Evolutionary conservation across 768 basidiomycete species (phyloP).

Genomic region (Hericium rajendrae): DNA sequence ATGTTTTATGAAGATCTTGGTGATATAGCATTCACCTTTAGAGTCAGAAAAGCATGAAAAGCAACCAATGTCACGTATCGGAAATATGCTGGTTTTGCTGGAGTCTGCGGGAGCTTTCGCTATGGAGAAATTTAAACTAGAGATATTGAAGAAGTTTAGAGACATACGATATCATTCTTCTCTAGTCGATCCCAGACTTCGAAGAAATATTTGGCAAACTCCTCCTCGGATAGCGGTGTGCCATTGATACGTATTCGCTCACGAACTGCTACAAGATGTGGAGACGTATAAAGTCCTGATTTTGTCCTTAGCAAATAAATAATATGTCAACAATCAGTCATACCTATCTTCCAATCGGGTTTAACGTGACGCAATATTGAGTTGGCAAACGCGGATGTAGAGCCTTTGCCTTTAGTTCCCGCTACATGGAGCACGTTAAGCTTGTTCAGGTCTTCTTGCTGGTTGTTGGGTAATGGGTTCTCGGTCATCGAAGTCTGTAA

Average conservation of each 20-base stretch:
- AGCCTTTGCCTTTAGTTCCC: conserved; percentile 97
- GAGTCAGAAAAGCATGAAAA: conserved; percentile 77
- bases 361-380: conserved; percentile 71
- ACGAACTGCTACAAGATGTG: conserved; percentile 90
- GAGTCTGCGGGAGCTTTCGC: conserved; percentile 41
- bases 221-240: conserved; percentile 74
- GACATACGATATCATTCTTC: conserved; percentile 46
- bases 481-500: conserved; percentile 11
- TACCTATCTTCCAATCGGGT: conserved; percentile 78
- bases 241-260: conserved; percentile 95
- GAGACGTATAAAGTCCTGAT: conserved; percentile 90
- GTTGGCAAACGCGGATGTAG: conserved; percentile 88
- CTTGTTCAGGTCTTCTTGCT: conserved; percentile 77
- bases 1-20: not conserved
- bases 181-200: conserved; percentile 88
- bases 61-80: conserved; percentile 88
- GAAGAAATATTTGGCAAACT: conserved; percentile 89
- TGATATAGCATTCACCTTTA: conserved; percentile 34
- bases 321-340: conserved; percentile 14
- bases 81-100: conserved; percentile 86
- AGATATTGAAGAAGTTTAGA: not conserved
- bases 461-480: conserved; percentile 1
- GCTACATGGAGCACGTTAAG: conserved; percentile 95
- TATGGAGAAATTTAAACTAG: conserved; percentile 14
- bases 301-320: not conserved